Conservation (phyloP, 2,329 filamentous ascomycete genomes). For the Harringtonia lauricola region DNA sequence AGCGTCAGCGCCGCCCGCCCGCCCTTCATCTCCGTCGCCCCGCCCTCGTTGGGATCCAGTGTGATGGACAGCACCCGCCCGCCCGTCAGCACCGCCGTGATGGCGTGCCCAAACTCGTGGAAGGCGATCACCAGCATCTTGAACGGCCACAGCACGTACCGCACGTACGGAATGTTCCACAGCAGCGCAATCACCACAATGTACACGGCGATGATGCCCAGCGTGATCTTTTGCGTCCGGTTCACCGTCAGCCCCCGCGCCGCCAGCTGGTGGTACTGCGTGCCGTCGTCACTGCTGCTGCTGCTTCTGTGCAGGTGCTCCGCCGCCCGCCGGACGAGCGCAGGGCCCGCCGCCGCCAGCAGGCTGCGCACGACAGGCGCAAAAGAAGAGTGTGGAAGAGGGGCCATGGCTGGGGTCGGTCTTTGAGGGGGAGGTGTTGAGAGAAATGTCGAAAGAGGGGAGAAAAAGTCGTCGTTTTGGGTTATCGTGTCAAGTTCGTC, state of each 20-base stretch:
- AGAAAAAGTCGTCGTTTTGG: too few species aligned
- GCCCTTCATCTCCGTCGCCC: constrained; percentile 67
- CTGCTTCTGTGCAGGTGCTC: not conserved
- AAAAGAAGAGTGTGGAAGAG: not conserved
- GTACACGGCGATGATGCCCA: constrained; percentile 47
- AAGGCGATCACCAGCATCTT: constrained; percentile 84
- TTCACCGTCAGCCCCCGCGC: constrained; percentile 38
- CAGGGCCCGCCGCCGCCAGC: constrained; percentile 7
- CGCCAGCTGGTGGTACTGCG: constrained; percentile 1
- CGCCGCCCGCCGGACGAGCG: constrained; percentile 6
- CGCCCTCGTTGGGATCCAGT: constrained; percentile 65
- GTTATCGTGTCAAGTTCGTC: too few species aligned
- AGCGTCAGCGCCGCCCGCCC: constrained; percentile 60
- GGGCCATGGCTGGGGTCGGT: constrained; percentile 5
- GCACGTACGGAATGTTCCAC: constrained; percentile 72
- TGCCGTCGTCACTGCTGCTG: too few species aligned
- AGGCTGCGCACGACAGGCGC: constrained; percentile 8
- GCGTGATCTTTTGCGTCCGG: constrained; percentile 58
- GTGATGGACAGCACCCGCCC: constrained; percentile 50
- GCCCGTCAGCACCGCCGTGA: constrained; percentile 61
- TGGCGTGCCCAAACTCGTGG: constrained; percentile 69
- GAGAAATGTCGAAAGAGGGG: too few species aligned
- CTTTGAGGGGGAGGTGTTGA: not conserved
- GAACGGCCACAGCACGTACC: constrained; percentile 68
- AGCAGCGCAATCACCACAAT: constrained; percentile 63